phyloP scores from a whole-genome alignment of 768 basidiomycete genomes.

The Hysterangium stoloniferum region DNA sequence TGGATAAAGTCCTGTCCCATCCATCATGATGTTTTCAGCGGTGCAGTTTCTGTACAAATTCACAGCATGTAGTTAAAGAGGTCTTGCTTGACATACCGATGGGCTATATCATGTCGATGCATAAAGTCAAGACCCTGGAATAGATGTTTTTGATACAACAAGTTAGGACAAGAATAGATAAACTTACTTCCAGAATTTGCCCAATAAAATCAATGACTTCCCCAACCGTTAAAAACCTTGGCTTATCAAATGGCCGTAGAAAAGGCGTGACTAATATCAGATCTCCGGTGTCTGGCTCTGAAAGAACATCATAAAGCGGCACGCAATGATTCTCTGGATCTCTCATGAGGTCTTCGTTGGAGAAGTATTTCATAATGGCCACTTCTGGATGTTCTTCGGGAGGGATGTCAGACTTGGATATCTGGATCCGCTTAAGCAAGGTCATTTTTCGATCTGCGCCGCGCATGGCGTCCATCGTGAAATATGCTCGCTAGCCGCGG shows the following conservation, averaged over 20 bases:
- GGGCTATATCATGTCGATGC: constrained; percentile 7
- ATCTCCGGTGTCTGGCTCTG: constrained; percentile 15
- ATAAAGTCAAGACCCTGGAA: constrained; percentile 10
- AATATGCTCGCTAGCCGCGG: too few species aligned
- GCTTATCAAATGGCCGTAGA: constrained; percentile 21
- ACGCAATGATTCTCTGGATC: constrained; percentile 19
- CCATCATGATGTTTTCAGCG: constrained; percentile 30
- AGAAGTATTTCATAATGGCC: constrained; percentile 23
- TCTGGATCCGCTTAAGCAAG: constrained; percentile 25
- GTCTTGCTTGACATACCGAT: constrained; percentile 12
- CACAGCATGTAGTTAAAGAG: background rate
- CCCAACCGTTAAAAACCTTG: constrained; percentile 17
- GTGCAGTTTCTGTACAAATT: constrained; percentile 19
- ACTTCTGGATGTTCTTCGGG: constrained; percentile 22
- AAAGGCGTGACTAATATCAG: constrained; percentile 21
- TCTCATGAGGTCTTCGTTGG: background rate
- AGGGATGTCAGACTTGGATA: too few species aligned
- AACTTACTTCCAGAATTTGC: constrained; percentile 19
- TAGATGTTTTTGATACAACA: background rate
- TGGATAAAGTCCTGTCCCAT: constrained; percentile 20
- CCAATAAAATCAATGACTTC: constrained; percentile 19
- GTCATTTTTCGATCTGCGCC: constrained; percentile 22
- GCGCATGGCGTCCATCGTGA: constrained; percentile 25
- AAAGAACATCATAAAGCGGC: constrained; percentile 16
- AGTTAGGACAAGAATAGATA: background rate